Evolutionary conservation across 1,139 yeast species (phyloP).

Genomic region (Hemisphaericaspora xylanilytica): DNA sequence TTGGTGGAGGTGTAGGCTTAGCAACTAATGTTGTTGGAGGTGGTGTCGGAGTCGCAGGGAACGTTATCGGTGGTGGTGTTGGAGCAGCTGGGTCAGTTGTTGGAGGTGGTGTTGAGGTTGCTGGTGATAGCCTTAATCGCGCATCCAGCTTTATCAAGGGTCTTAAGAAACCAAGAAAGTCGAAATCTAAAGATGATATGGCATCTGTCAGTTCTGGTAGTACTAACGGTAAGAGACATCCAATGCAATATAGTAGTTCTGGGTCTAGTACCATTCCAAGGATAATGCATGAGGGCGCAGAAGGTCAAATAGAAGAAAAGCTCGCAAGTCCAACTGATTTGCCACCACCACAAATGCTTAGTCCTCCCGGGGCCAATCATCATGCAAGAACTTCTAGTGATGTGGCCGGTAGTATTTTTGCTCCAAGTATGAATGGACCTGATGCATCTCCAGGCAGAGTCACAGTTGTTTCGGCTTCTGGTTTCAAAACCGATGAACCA

Average conservation of each 20-base stretch:
- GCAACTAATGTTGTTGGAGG: constrained; percentile 1
- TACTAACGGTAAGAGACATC: neutral
- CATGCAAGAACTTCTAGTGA: constrained; percentile 7
- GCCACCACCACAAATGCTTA: constrained; percentile 38
- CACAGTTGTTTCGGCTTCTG: constrained; percentile 44
- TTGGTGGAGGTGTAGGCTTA: constrained; percentile 1
- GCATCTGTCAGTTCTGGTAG: constrained; percentile 1
- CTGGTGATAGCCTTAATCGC: constrained; percentile 44
- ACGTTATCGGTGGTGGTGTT: constrained; percentile 17
- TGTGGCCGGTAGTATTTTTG: constrained; percentile 34
- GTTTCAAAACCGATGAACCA: constrained; percentile 23
- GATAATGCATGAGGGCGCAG: constrained; percentile 11
- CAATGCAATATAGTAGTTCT: neutral
- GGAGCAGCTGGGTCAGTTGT: constrained; percentile 29
- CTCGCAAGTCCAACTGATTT: constrained; percentile 16
- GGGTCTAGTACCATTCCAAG: neutral
- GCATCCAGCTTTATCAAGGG: constrained; percentile 44
- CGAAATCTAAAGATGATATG: constrained; percentile 12
- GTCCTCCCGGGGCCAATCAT: neutral
- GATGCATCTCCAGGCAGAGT: constrained; percentile 54
- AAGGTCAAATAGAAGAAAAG: constrained; percentile 11
- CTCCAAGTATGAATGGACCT: constrained; percentile 36
- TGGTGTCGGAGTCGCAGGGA: constrained; percentile 29
- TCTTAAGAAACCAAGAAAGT: constrained; percentile 26
- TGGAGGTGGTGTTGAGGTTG: constrained; percentile 22